These are phyloP conservation scores for Botrytis paeoniae DNA, from an alignment of 2,329 filamentous ascomycete genomes.

Conservation along the genomic window DNA sequence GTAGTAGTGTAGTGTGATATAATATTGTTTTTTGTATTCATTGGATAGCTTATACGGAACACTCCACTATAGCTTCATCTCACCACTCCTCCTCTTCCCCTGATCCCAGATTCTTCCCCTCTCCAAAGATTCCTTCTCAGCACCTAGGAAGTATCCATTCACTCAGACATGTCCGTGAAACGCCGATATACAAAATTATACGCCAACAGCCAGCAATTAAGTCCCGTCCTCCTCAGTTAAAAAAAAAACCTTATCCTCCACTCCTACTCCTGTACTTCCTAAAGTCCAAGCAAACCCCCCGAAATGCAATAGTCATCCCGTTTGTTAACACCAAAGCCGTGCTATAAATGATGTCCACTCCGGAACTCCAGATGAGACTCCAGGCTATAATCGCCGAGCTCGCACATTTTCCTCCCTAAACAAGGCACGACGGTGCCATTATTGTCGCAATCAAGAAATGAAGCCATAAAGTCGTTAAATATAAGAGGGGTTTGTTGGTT, in stretches of 20 bases:
- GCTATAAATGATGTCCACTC: constrained; percentile 12
- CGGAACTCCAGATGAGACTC: constrained; percentile 19
- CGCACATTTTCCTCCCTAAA: constrained; percentile 20
- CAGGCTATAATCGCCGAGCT: constrained; percentile 14
- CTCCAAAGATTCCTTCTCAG: background rate
- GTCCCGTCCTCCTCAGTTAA: constrained; percentile 14
- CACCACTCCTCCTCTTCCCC: constrained; percentile 18
- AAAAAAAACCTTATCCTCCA: constrained; percentile 22
- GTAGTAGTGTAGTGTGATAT: background rate
- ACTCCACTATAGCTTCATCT: background rate
- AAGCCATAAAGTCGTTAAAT: constrained; percentile 34
- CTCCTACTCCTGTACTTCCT: constrained; percentile 21
- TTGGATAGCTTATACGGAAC: background rate
- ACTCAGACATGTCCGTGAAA: constrained; percentile 29
- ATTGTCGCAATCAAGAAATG: constrained; percentile 32
- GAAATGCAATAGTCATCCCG: constrained; percentile 11
- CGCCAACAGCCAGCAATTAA: constrained; percentile 32
- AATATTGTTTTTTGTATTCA: constrained; percentile 10
- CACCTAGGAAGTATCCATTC: constrained; percentile 19
- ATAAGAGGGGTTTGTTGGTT: constrained; percentile 10
- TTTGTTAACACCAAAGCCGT: constrained; percentile 7
- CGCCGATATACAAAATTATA: constrained; percentile 30
- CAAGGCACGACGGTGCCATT: constrained; percentile 18
- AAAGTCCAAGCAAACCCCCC: constrained; percentile 4
- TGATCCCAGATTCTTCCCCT: constrained; percentile 22